A percentile compares a stretch with the other conserved stretches of the same genome.
phyloP scores from a whole-genome alignment of 2,329 filamentous ascomycete species.

The Xylaria sp. region DNA sequence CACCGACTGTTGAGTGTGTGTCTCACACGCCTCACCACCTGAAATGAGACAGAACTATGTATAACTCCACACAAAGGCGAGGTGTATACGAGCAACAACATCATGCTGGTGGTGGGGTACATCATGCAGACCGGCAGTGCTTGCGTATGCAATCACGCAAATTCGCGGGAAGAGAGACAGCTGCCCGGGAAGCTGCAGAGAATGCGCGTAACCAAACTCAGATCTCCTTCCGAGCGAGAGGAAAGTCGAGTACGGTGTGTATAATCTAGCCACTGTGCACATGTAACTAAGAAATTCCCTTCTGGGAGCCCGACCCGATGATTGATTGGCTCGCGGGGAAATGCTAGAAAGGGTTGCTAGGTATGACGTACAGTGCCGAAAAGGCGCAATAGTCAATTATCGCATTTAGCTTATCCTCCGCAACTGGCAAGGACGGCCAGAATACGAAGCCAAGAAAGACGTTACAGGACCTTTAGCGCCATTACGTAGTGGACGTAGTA shows the following conservation, averaged over 20 bases:
- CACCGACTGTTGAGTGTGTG: no score
- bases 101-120: neutral
- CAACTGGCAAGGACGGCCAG: neutral
- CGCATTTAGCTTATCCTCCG: no score
- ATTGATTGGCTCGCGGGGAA: neutral
- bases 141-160: neutral
- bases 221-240: no score
- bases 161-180: neutral
- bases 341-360: neutral
- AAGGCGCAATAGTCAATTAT: no score
- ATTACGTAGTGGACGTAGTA: neutral
- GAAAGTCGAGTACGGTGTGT: no score
- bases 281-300: neutral
- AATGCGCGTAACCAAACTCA: neutral
- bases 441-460: slow-evolving; percentile 1
- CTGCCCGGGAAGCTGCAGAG: neutral
- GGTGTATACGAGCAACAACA: neutral
- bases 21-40: no score
- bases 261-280: no score
- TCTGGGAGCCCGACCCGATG: neutral
- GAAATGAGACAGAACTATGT: no score
- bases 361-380: no score
- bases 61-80: neutral
- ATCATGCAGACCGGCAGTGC: neutral
- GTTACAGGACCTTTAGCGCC: neutral